phyloP scores from a whole-genome alignment of 192 early-diverging fungal genomes.

The Podila horticola region DNA sequence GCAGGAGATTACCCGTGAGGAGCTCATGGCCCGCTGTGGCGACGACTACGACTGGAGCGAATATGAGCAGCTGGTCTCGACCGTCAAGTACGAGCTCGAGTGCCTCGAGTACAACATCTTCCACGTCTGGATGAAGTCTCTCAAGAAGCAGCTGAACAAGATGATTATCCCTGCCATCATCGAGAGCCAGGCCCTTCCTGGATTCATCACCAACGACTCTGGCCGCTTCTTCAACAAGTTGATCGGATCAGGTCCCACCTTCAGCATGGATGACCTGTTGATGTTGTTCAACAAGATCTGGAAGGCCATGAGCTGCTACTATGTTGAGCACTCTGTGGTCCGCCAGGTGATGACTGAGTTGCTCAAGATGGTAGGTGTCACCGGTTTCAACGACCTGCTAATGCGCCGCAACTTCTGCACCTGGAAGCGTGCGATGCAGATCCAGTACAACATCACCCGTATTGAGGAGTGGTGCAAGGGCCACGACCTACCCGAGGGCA shows the following conservation, averaged over 20 bases:
- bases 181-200: conserved; percentile 94
- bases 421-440: conserved; percentile 99
- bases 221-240: conserved; percentile 92
- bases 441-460: conserved; percentile 98
- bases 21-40: conserved; percentile 72
- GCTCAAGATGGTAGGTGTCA: conserved; percentile 94
- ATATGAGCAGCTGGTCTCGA: conserved; percentile 83
- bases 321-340: conserved; percentile 91
- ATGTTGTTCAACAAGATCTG: conserved; percentile 95
- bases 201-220: conserved; percentile 92
- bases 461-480: conserved; percentile 99
- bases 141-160: conserved; percentile 94
- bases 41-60: conserved; percentile 70
- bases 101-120: conserved; percentile 94
- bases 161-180: conserved; percentile 97
- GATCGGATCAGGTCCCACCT: conserved; percentile 78
- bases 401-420: conserved; percentile 99
- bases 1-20: conserved; percentile 70
- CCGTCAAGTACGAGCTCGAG: conserved; percentile 91
- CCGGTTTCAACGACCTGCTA: conserved; percentile 96
- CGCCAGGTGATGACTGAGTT: conserved; percentile 96
- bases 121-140: conserved; percentile 98
- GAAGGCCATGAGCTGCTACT: conserved; percentile 97
- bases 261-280: conserved; percentile 95
- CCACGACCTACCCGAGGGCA: conserved; percentile 90